Percentiles rank a stretch among this genome's conserved stretches.
Evolutionary conservation across 345 rosid species (phyloP).

Genomic region (Sonneratia alba): DNA sequence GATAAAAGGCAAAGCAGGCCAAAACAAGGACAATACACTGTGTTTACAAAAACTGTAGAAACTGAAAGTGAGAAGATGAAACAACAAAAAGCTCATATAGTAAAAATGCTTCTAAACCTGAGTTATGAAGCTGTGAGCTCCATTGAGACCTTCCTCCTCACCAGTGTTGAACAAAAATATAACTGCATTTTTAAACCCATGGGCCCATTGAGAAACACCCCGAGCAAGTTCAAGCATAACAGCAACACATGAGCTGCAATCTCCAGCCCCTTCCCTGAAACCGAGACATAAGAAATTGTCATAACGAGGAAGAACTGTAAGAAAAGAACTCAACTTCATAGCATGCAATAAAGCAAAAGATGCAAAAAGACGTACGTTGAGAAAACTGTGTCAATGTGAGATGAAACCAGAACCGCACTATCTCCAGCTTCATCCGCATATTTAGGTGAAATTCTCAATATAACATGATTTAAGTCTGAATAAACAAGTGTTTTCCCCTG

Average conservation of each 20-base stretch:
- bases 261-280: slow-evolving; percentile 93
- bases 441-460: slow-evolving; percentile 71
- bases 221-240: slow-evolving; percentile 98
- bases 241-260: slow-evolving; percentile 90
- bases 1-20: neutral
- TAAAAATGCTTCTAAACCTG: slow-evolving; percentile 43
- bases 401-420: slow-evolving; percentile 73
- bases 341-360: slow-evolving; percentile 1
- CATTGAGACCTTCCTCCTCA: slow-evolving; percentile 92
- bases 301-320: neutral
- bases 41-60: neutral
- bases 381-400: slow-evolving; percentile 90
- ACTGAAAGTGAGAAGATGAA: neutral
- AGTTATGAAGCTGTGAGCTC: slow-evolving; percentile 97
- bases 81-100: neutral
- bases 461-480: slow-evolving; percentile 65
- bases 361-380: slow-evolving; percentile 53
- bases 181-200: slow-evolving; percentile 77
- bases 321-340: neutral
- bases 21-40: neutral
- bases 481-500: slow-evolving; percentile 72
- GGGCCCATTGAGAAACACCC: slow-evolving; percentile 86
- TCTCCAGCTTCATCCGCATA: slow-evolving; percentile 63
- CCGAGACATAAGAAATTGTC: neutral
- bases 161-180: slow-evolving; percentile 89